phyloP scores from a whole-genome alignment of 305 asterid species.

The Lippia alba region DNA sequence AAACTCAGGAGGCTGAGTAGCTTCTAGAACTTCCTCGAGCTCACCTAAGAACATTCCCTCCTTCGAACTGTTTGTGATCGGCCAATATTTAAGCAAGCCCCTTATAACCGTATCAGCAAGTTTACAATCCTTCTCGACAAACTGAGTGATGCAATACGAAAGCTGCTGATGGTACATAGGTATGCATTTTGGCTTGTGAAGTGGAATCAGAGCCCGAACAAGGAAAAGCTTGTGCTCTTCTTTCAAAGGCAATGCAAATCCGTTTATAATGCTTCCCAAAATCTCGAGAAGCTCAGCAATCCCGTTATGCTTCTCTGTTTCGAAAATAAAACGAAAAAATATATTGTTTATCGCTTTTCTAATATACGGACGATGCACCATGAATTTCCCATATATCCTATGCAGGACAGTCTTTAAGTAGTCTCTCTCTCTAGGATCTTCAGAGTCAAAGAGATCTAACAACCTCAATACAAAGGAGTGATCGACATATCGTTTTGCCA shows the following conservation, averaged over 20 bases:
- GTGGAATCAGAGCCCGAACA: slow-evolving; percentile 65
- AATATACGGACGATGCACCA: slow-evolving; percentile 76
- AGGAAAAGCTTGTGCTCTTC: slow-evolving; percentile 76
- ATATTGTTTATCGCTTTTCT: slow-evolving; percentile 69
- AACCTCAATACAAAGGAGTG: slow-evolving; percentile 62
- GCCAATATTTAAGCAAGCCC: slow-evolving; percentile 78
- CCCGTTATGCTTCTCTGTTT: slow-evolving; percentile 77
- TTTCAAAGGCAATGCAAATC: slow-evolving; percentile 72
- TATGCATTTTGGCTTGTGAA: slow-evolving; percentile 72
- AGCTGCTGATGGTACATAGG: slow-evolving; percentile 71
- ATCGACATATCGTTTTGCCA: slow-evolving; percentile 68
- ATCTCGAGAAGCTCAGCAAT: slow-evolving; percentile 70
- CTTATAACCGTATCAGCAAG: slow-evolving; percentile 76
- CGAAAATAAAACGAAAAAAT: slow-evolving; percentile 64
- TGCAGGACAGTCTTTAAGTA: slow-evolving; percentile 70
- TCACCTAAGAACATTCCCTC: slow-evolving; percentile 76
- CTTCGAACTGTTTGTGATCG: slow-evolving; percentile 71
- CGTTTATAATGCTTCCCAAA: slow-evolving; percentile 74
- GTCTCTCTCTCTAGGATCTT: slow-evolving; percentile 76
- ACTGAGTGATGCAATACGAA: slow-evolving; percentile 72
- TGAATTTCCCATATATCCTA: slow-evolving; percentile 74
- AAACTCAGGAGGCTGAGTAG: slow-evolving; percentile 72
- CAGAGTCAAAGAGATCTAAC: slow-evolving; percentile 72
- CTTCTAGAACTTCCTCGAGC: slow-evolving; percentile 68
- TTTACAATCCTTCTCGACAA: slow-evolving; percentile 76